Conservation (phyloP, 495 filamentous ascomycete genomes). For the Trichoderma gamsii region DNA sequence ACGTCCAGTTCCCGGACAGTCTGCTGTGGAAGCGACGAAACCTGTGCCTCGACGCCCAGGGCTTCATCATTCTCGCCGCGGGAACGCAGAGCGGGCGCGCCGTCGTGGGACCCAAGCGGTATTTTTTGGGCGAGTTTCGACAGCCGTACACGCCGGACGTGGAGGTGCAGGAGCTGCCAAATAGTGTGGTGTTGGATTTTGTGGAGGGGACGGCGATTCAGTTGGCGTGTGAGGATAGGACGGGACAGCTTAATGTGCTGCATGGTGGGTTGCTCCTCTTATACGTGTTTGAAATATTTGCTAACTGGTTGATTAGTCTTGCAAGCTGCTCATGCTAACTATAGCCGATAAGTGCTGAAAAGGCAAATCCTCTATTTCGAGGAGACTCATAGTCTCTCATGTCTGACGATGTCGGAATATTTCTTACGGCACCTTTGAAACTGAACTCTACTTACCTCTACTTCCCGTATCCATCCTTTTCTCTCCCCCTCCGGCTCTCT, state of each 20-base stretch:
- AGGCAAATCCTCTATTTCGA: neutral
- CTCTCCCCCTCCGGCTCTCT: neutral
- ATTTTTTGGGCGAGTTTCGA: conserved; percentile 75
- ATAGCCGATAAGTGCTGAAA: neutral
- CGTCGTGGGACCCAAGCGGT: conserved; percentile 53
- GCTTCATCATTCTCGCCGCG: conserved; percentile 66
- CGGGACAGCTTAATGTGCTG: conserved; percentile 62
- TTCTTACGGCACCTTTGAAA: neutral
- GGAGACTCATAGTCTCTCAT: neutral
- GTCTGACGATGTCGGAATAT: neutral
- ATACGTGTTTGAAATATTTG: neutral
- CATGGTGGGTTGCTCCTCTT: conserved; percentile 45
- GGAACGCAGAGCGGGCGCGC: conserved; percentile 40
- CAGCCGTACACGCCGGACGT: conserved; percentile 74
- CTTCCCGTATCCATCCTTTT: neutral
- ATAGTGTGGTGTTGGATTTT: conserved; percentile 81
- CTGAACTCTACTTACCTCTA: neutral
- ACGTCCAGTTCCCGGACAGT: conserved; percentile 89
- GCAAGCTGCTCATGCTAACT: conserved; percentile 13
- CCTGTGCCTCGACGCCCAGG: conserved; percentile 69
- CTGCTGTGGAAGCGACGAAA: conserved; percentile 86
- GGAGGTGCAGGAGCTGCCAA: conserved; percentile 80
- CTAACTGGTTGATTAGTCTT: neutral
- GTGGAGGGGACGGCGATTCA: conserved; percentile 77
- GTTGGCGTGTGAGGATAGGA: conserved; percentile 73